Evolutionary conservation across 2,329 filamentous ascomycete species (phyloP), one percentile per base, ranked within the genome.

Genomic region (Leptosphaerulina australis): DNA sequence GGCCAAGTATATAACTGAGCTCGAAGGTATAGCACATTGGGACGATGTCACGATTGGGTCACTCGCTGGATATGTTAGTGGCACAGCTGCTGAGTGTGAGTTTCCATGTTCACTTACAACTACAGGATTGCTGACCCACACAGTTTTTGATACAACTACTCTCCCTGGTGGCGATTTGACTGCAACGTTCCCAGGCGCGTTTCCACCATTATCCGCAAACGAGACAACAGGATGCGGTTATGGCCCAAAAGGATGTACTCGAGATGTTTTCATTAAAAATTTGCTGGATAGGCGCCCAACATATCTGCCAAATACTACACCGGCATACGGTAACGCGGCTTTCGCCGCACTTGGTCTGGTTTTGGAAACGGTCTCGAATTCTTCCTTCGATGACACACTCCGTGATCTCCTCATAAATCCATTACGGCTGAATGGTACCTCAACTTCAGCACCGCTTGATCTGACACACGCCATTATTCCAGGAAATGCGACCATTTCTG

Each of bases 261-360:
- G 36, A 5, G 35, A 48, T n/a, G 30, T 37, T 0, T 55, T 58
- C 29, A n/a, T 58, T 2, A 20, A 44, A 2, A 24, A 43, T 4
- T 14, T 55, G 8, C n/a, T 31, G 6, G 30, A n/a, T 5, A 47
- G 55, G 3, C 36, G 22, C 4, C 78, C 79, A 0, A 65, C 74
- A 1, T 80, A 77, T 40, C 59, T 66, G 0, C 74, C 79, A 0
- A 79, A 76, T 55, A 70, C 73, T 0, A 75, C 69, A 2, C 78
- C 80, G 0, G 67, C 73, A 2, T 83, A 83, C 60, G 78, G 79
- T 21, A 81, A 83, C 55, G 65, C 75, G 3, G 79, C 71, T 1
- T 77, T 78, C 15, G 64, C 74, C 1, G 49, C 81, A 2, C 71
- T 82, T 1, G 77, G 76, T 2, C 64, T 77, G 0, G 76, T 76